A percentile compares a stretch with the other conserved stretches of the same genome.
Conservation (phyloP, 225 moss, liverwort and hornwort genomes). For the Neckera pumila region DNA sequence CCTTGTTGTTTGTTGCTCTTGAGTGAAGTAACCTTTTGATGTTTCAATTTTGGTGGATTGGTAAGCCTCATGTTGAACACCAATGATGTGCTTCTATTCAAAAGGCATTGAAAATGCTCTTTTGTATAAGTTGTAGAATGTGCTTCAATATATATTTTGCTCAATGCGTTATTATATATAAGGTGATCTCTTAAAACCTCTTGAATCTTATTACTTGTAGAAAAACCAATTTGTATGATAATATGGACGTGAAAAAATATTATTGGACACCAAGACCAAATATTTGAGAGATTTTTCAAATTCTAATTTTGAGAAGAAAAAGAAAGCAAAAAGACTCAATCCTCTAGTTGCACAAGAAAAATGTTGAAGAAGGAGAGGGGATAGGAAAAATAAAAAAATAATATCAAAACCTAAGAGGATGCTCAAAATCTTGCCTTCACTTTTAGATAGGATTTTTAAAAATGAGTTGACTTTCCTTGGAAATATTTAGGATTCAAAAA, state of each 20-base stretch:
- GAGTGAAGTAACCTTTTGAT: not conserved
- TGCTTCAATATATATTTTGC: not conserved
- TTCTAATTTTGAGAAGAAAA: not conserved
- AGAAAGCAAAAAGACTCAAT: not conserved
- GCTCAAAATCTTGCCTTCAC: not conserved
- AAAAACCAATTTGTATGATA: not conserved
- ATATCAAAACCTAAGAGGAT: not conserved
- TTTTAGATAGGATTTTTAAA: too few species aligned
- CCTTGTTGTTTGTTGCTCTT: fast-evolving
- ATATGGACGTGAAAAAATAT: not conserved
- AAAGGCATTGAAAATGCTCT: not conserved
- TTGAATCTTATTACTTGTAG: not conserved
- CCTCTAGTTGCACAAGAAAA: not conserved
- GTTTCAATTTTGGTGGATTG: too few species aligned
- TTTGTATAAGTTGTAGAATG: not conserved
- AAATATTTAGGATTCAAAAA: not conserved
- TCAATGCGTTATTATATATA: fast-evolving
- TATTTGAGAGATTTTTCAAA: not conserved
- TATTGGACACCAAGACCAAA: not conserved
- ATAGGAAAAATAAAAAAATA: not conserved
- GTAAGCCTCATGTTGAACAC: not conserved
- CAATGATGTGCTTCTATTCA: not conserved
- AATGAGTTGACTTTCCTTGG: not conserved
- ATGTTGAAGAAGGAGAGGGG: not conserved
- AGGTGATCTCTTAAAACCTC: not conserved